Conservation (phyloP, 768 basidiomycete genomes). For the Asterophora lycoperdoides region DNA sequence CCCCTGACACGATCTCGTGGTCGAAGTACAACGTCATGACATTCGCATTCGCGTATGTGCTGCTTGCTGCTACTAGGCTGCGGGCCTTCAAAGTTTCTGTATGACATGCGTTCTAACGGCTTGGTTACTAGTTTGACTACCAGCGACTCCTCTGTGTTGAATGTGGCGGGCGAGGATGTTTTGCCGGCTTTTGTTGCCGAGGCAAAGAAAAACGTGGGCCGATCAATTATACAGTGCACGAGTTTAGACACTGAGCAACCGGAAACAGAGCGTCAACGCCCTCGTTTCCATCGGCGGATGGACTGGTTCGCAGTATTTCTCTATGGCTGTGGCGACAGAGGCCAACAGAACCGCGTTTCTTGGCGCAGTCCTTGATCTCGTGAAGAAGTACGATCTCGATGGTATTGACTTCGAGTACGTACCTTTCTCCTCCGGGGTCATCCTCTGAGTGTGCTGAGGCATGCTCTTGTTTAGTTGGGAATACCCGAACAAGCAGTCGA, state of each 20-base stretch:
- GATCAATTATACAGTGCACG: conserved; percentile 4
- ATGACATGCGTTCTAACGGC: background rate
- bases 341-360: conserved; percentile 61
- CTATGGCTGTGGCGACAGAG: conserved; percentile 51
- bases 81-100: background rate
- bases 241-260: background rate
- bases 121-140: conserved; percentile 30
- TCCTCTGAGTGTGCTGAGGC: background rate
- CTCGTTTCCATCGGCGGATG: conserved; percentile 67
- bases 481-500: conserved; percentile 65
- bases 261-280: conserved; percentile 48
- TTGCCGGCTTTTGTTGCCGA: conserved; percentile 53
- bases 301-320: conserved; percentile 61
- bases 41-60: conserved; percentile 45
- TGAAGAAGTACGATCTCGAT: conserved; percentile 46
- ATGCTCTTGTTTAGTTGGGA: conserved; percentile 56
- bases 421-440: background rate
- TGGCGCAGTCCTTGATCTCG: conserved; percentile 49
- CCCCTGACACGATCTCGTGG: conserved; percentile 48
- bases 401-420: conserved; percentile 54
- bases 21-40: conserved; percentile 46
- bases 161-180: conserved; percentile 38
- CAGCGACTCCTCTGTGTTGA: conserved; percentile 28
- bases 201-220: conserved; percentile 40
- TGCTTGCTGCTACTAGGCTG: background rate